A percentile compares a stretch with the other conserved stretches of the same genome.
phyloP scores from a whole-genome alignment of 108 stramenopile genomes.

The Cyclostephanos tholiformis region DNA sequence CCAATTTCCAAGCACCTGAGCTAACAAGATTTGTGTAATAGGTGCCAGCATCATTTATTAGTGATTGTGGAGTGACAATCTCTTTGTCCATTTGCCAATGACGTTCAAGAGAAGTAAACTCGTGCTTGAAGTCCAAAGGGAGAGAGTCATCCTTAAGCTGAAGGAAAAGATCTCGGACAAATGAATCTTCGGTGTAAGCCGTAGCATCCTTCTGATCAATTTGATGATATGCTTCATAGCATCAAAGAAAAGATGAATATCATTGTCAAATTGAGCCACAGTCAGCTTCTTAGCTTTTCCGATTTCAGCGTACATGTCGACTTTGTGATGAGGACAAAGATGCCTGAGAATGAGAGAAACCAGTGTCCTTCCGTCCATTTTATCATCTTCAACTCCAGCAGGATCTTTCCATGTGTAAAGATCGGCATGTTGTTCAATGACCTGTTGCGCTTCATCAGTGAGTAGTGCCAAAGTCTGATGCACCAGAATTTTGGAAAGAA shows the following conservation, averaged over 20 bases:
- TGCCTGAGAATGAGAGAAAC: neutral
- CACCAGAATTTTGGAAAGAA: neutral
- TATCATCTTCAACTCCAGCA: neutral
- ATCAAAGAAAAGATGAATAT: neutral
- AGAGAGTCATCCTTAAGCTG: too few relatives aligned
- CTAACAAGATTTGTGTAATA: too few relatives aligned
- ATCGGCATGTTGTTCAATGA: neutral
- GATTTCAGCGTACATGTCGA: conserved; percentile 2
- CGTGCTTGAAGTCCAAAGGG: neutral
- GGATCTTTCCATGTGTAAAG: too few relatives aligned
- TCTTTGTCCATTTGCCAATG: neutral
- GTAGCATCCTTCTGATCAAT: too few relatives aligned
- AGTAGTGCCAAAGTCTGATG: neutral
- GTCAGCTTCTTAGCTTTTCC: neutral
- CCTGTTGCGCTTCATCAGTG: neutral
- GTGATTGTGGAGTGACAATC: neutral
- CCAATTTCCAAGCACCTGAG: too few relatives aligned
- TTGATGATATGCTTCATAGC: too few relatives aligned
- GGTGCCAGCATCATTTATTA: neutral
- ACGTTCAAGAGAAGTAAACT: neutral
- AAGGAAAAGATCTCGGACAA: too few relatives aligned
- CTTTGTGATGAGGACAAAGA: neutral
- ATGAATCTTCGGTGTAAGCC: too few relatives aligned
- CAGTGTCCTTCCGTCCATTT: neutral
- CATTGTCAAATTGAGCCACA: neutral